These are phyloP conservation scores for Panaeolus cyanescens DNA, from an alignment of 768 basidiomycete species.

Conservation along the genomic window DNA sequence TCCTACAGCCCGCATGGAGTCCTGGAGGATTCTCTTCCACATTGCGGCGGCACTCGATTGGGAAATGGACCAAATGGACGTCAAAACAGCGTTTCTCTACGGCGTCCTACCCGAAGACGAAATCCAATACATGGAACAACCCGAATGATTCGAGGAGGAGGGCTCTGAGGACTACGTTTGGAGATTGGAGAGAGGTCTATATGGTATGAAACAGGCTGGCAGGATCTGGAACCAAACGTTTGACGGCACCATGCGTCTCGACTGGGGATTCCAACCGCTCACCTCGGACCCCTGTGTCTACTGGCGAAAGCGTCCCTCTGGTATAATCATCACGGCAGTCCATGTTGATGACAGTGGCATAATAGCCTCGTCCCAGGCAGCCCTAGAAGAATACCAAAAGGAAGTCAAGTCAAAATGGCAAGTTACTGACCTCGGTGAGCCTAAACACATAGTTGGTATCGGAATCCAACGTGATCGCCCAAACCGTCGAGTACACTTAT, in stretches of 20 bases:
- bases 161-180: slow-evolving; percentile 25
- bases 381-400: slow-evolving; percentile 20
- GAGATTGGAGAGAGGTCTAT: slow-evolving; percentile 26
- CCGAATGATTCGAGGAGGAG: slow-evolving; percentile 7
- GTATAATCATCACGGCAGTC: slow-evolving; percentile 28
- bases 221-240: slow-evolving; percentile 38
- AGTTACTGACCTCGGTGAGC: slow-evolving; percentile 31
- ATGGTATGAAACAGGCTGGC: slow-evolving; percentile 40
- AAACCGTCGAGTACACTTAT: slow-evolving; percentile 11
- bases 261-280: too few relatives aligned
- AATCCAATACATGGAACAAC: background rate
- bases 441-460: slow-evolving; percentile 30
- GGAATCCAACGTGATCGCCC: slow-evolving; percentile 20
- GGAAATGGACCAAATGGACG: too few relatives aligned
- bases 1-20: too few relatives aligned
- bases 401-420: slow-evolving; percentile 27
- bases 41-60: too few relatives aligned
- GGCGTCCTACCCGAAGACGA: background rate
- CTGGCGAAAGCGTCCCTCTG: slow-evolving; percentile 7
- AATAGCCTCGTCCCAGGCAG: slow-evolving; percentile 12
- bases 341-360: slow-evolving; percentile 37
- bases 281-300: too few relatives aligned
- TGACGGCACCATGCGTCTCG: slow-evolving; percentile 20
- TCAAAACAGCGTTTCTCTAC: slow-evolving; percentile 3
- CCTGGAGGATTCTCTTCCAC: too few relatives aligned